Base-by-base conservation (phyloP, 73 alveolate species). In the Tetrahymena elliotti region DNA sequence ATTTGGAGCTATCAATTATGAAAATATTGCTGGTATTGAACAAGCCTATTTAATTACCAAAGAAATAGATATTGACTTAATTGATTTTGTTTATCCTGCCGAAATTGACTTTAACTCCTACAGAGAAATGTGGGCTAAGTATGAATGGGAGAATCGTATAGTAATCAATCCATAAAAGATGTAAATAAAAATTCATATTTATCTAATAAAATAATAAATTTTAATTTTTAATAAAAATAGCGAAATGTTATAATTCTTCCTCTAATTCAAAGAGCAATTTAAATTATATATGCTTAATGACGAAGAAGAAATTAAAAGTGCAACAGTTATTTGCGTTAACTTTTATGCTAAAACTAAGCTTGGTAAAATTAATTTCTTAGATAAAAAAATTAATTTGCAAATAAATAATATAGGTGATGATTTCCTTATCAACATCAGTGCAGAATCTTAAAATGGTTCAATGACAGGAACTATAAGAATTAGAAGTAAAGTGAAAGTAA, bases 121-220 rank as follows among this genome's bases (percentile, higher is more conserved):
- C 93, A 98, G 99, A 93, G 97, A 98, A 94, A 97, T 96, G 96
- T 99, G 99, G 99, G 99, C 98, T 38, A 99, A 98, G 82, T 99
- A 97, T 97, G 98, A 99, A 93, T 99, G 99, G 99, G 99, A 99
- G 94, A 98, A 97, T 95, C 98, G 98, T 93, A 99, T 99, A 22
- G 97, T 95, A 84, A 97, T 99, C 38, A 98, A 97, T 84, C 94
- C 99, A 4, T 94, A 97, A 84, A 93, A 94, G 53, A 94, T 38
- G 96, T 94, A 84, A 33, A 52, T 47, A 47, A 47, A 15, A 2
- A 47, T 47, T 47, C 2, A 15, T 47, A 18, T 38, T 7, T 38
- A 38, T 47, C 20, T 18, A 47, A 0, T 47, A 0, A 47, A 12
- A 12, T 27, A 18, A 47, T 18, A 41, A 47, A 47, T 47, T 13